These are phyloP conservation scores for Hemerocallis citrina DNA, from an alignment of 106 monocot species.

Conservation along the genomic window DNA sequence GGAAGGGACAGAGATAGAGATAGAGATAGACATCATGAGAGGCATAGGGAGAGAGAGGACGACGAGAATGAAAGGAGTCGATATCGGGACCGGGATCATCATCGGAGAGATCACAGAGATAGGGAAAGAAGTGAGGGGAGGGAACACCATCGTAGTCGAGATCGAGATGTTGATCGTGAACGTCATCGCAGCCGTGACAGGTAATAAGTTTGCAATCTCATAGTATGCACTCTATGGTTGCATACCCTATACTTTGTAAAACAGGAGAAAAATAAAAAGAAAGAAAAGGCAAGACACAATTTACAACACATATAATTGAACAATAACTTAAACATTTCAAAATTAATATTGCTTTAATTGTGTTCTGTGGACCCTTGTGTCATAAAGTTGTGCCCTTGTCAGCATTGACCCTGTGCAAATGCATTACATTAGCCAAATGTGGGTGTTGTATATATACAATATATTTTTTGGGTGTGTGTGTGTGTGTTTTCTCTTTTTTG, in stretches of 20 bases:
- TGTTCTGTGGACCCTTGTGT: not conserved
- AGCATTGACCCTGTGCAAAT: too few species aligned
- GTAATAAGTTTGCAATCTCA: conserved; percentile 11
- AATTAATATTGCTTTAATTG: not conserved
- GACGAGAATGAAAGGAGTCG: not conserved
- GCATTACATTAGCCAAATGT: too few species aligned
- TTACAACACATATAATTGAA: not conserved
- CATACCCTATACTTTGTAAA: not conserved
- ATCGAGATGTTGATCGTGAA: conserved; percentile 28
- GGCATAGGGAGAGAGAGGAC: conserved; percentile 15
- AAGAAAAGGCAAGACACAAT: not conserved
- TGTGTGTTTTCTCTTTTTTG: too few species aligned
- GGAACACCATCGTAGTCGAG: conserved; percentile 12
- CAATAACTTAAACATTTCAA: not conserved
- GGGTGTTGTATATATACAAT: too few species aligned
- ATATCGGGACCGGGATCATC: conserved; percentile 1
- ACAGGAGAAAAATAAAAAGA: not conserved
- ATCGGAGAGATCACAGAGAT: conserved; percentile 8
- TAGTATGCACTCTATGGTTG: not conserved
- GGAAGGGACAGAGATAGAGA: conserved; percentile 19
- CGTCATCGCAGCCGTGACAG: conserved; percentile 38
- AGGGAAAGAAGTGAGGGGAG: conserved; percentile 18
- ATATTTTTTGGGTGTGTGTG: too few species aligned
- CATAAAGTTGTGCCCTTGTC: not conserved
- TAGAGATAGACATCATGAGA: conserved; percentile 10